phyloP scores from a whole-genome alignment of 306 rosid genomes.

The Lablab purpureus region DNA sequence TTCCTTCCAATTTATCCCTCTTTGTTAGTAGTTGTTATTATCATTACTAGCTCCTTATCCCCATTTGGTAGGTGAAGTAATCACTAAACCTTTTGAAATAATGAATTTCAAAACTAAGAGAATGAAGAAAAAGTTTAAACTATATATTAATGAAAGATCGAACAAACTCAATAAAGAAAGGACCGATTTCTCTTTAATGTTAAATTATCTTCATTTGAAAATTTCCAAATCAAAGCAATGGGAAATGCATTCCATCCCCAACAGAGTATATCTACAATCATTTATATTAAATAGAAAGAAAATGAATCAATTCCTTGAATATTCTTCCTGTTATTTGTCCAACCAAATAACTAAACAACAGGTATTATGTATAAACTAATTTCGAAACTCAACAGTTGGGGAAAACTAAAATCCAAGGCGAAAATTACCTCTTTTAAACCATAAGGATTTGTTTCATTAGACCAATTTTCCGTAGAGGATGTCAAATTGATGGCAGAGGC shows the following conservation, averaged over 20 bases:
- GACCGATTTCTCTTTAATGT: not conserved
- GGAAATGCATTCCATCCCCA: slow-evolving; percentile 5
- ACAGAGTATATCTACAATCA: not conserved
- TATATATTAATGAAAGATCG: slow-evolving; percentile 32
- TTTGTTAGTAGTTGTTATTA: no score
- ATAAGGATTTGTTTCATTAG: slow-evolving; percentile 85
- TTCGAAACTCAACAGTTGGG: slow-evolving; percentile 25
- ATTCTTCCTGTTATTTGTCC: slow-evolving; percentile 6
- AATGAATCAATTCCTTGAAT: slow-evolving; percentile 20
- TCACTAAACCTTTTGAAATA: slow-evolving; percentile 82
- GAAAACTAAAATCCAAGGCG: slow-evolving; percentile 38
- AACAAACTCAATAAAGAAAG: slow-evolving; percentile 12
- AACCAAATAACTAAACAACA: slow-evolving; percentile 2
- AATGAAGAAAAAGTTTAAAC: slow-evolving; percentile 38
- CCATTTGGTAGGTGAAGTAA: slow-evolving; percentile 93
- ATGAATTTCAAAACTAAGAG: slow-evolving; percentile 41
- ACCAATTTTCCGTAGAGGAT: slow-evolving; percentile 68
- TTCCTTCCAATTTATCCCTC: no score
- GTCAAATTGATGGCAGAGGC: slow-evolving; percentile 60
- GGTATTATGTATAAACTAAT: slow-evolving; percentile 22
- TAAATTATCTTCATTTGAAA: not conserved
- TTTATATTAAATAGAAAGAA: not conserved
- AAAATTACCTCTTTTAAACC: slow-evolving; percentile 80
- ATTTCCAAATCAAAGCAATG: not conserved
- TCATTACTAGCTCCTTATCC: slow-evolving; percentile 82